A percentile compares a stretch with the other conserved stretches of the same genome.
These are phyloP conservation scores for Microsporum audouinii DNA, from an alignment of 2,329 filamentous ascomycete genomes.

Conservation along the genomic window DNA sequence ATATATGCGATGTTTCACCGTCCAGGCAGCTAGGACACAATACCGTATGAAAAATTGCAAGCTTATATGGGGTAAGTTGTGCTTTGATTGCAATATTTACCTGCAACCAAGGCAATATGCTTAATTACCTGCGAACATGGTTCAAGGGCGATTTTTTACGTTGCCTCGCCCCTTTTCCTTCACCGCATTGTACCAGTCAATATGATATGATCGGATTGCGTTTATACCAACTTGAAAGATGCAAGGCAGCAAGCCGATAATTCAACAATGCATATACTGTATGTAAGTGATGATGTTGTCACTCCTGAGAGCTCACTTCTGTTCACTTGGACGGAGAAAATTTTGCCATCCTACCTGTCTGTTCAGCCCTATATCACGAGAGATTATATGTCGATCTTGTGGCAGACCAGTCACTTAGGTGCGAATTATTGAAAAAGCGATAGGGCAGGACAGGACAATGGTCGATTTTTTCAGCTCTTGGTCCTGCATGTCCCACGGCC, in stretches of 20 bases:
- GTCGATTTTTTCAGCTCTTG: background rate
- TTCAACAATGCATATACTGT: background rate
- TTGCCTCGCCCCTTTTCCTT: background rate
- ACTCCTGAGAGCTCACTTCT: background rate
- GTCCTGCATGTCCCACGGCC: background rate
- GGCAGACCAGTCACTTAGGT: background rate
- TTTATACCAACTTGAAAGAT: background rate
- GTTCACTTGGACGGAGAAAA: background rate
- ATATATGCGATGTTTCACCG: background rate
- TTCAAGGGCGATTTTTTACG: background rate
- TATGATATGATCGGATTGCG: background rate
- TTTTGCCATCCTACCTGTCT: background rate
- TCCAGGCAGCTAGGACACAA: background rate
- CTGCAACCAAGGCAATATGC: background rate
- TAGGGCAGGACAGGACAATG: background rate
- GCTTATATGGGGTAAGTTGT: background rate
- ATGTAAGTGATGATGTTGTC: background rate
- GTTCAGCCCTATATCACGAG: constrained; percentile 2
- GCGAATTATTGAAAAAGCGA: background rate
- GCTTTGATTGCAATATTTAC: background rate
- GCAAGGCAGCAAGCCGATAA: background rate
- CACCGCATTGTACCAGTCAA: background rate
- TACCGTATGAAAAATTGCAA: background rate
- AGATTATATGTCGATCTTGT: background rate
- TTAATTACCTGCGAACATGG: background rate